Evolutionary conservation across 257 asterid species (phyloP).

Genomic region (Solanum chmielewskii): DNA sequence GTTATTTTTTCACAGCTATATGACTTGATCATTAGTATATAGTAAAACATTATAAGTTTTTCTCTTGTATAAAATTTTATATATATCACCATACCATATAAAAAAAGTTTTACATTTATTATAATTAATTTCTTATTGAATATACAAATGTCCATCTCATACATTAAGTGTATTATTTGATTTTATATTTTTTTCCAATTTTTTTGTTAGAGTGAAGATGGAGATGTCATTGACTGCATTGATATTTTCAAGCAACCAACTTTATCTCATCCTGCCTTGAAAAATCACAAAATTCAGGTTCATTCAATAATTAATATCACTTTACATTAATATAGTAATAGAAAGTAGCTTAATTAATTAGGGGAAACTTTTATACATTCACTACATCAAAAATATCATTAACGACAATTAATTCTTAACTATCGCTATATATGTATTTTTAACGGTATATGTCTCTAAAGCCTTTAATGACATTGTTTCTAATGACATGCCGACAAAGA

Average conservation of each 20-base stretch:
- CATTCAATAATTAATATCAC: not conserved
- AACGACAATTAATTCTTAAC: too few relatives aligned
- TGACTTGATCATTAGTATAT: not conserved
- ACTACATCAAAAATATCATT: too few relatives aligned
- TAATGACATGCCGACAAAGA: too few relatives aligned
- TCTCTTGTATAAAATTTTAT: not conserved
- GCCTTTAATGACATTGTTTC: too few relatives aligned
- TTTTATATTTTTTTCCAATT: not conserved
- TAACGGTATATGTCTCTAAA: too few relatives aligned
- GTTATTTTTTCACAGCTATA: not conserved
- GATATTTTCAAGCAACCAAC: slow-evolving; percentile 57
- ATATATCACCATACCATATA: not conserved
- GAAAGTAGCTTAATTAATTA: not conserved
- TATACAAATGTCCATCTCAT: not conserved
- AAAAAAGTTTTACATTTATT: not conserved
- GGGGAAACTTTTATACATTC: not conserved
- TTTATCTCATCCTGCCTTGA: slow-evolving; percentile 51
- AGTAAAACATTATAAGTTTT: not conserved
- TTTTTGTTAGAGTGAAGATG: slow-evolving; percentile 52
- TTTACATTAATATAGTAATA: not conserved
- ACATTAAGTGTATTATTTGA: not conserved
- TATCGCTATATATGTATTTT: too few relatives aligned
- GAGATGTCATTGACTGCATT: slow-evolving; percentile 66
- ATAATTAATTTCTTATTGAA: not conserved
- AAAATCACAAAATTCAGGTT: slow-evolving; percentile 48